Percentiles rank a stretch among this genome's conserved stretches.
These are phyloP conservation scores for Actinomortierella wolfii DNA, from an alignment of 371 early-diverging fungal species.

Conservation along the genomic window DNA sequence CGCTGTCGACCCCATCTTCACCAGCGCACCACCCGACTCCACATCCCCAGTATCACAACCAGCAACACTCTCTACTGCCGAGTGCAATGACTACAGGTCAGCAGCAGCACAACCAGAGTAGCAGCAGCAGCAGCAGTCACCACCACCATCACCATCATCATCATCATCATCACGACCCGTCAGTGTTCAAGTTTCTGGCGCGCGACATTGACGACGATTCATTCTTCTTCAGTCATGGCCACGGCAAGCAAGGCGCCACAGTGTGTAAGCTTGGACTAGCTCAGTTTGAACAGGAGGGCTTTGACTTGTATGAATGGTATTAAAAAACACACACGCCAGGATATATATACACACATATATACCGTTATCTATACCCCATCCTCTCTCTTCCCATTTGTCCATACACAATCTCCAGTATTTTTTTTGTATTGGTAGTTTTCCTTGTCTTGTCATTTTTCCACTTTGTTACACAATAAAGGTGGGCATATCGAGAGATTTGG, in stretches of 20 bases:
- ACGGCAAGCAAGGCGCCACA: conserved; percentile 25
- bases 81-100: no score
- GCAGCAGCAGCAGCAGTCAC: no score
- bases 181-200: conserved; percentile 18
- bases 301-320: conserved; percentile 24
- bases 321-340: not conserved
- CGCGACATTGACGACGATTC: conserved; percentile 33
- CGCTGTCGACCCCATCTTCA: not conserved
- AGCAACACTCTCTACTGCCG: not conserved
- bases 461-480: not conserved
- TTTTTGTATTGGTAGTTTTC: not conserved
- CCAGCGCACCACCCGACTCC: no score
- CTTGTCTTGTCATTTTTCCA: not conserved
- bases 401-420: not conserved
- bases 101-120: no score
- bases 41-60: not conserved
- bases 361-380: not conserved
- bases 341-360: not conserved
- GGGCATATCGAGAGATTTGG: no score
- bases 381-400: not conserved
- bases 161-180: conserved; percentile 10
- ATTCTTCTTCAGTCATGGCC: conserved; percentile 36
- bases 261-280: conserved; percentile 28
- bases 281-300: conserved; percentile 10
- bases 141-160: no score